Conservation (phyloP, 371 early-diverging fungal species). For the Fennellomyces sp. region DNA sequence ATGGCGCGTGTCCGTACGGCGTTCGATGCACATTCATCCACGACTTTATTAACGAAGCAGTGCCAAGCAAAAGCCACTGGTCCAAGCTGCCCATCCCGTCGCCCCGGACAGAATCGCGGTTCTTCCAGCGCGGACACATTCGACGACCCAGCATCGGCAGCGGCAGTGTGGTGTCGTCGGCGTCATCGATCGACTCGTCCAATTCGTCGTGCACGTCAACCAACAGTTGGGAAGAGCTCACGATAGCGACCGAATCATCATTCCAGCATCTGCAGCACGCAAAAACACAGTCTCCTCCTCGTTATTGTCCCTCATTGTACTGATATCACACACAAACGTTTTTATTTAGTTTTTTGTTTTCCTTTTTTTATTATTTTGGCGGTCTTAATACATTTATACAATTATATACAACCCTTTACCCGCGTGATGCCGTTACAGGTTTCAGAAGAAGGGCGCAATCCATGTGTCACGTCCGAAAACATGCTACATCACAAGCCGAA, state of each 20-base stretch:
- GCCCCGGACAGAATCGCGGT: slow-evolving; percentile 19
- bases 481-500: too few relatives aligned
- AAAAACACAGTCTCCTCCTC: too few relatives aligned
- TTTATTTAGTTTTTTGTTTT: background rate
- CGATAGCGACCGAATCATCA: background rate
- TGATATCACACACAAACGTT: too few relatives aligned
- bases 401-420: background rate
- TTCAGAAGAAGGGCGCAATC: background rate
- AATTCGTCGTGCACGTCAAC: background rate
- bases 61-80: slow-evolving; percentile 6
- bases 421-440: slow-evolving; percentile 2
- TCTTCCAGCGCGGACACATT: slow-evolving; percentile 7
- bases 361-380: background rate
- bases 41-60: slow-evolving; percentile 9
- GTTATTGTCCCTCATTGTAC: too few relatives aligned
- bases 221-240: background rate
- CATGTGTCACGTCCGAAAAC: background rate
- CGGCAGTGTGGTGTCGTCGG: background rate
- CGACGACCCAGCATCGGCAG: slow-evolving; percentile 7
- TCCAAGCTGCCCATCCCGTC: slow-evolving; percentile 12
- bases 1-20: slow-evolving; percentile 94
- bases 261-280: background rate
- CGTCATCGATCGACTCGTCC: background rate
- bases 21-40: slow-evolving; percentile 97
- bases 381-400: background rate